Base-by-base conservation (phyloP, 2,329 filamentous ascomycete species). In the Volutella citrinella region DNA sequence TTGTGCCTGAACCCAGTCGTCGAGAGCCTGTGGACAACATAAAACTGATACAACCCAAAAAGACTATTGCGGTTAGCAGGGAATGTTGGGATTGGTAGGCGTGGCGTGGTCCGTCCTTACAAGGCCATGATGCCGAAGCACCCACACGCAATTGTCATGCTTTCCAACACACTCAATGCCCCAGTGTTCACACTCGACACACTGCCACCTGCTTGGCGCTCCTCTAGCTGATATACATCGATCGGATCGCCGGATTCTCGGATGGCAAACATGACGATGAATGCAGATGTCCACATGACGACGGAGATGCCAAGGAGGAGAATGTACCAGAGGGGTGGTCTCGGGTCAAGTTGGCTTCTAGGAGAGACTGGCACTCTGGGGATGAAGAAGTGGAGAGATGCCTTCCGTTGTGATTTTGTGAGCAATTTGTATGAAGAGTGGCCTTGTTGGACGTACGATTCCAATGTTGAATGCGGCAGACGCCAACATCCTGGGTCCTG, bases 81-180 rank as follows among this genome's bases (percentile, higher is more conserved):
- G n/a, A n/a, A n/a, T n/a, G n/a, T n/a, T n/a, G n/a, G n/a, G n/a
- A n/a, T n/a, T n/a, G n/a, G n/a, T n/a, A n/a, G n/a, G n/a, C n/a
- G n/a, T n/a, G n/a, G n/a, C n/a, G n/a, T n/a, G n/a, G n/a, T n/a
- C n/a, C n/a, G n/a, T n/a, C n/a, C 43, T 28, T 19, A 46, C 43
- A 46, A 46, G 12, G 43, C 39, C 8, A 29, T 36, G 18, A 46
- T 24, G 10, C 39, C 43, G 18, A 46, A 46, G 9, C 43, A 43
- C 9, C 43, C 43, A 13, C 43, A 46, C 2, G 39, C 30, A n/a
- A 43, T 40, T 5, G 35, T 26, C 4, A 46, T 36, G 6, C 43
- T 46, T 11, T 46, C 24, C 23, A 46, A 12, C 39, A 43, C 28
- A 3, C 28, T 32, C 9, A 46, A 19, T 1, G 42, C 11, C 4